phyloP scores from a whole-genome alignment of 2,329 filamentous ascomycete genomes.

The Diatrype stigma region DNA sequence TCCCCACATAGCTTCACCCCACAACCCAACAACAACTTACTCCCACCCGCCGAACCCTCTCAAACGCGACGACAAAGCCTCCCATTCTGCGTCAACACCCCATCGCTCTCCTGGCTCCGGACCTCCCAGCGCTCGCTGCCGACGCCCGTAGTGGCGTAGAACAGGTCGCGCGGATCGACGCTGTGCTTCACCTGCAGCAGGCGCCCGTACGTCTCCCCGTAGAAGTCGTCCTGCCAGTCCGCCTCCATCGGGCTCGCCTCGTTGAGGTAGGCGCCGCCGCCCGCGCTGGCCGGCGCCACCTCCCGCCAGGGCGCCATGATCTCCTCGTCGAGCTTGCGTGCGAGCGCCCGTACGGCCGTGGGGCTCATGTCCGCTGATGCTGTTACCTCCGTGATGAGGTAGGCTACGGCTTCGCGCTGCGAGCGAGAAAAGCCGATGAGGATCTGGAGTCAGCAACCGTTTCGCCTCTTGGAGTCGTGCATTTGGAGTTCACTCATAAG shows the following conservation, averaged over 20 bases:
- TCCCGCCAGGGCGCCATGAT: conserved; percentile 19
- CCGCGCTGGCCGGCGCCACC: conserved; percentile 10
- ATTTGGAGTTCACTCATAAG: no score
- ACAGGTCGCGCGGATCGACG: conserved; percentile 34
- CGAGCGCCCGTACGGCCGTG: conserved; percentile 20
- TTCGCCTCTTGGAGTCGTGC: no score
- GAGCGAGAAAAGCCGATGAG: no score
- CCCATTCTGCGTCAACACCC: conserved; percentile 3
- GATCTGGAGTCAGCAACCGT: no score
- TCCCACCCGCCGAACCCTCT: neutral
- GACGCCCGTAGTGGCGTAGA: conserved; percentile 34
- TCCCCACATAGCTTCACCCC: no score
- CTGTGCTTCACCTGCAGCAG: conserved; percentile 34
- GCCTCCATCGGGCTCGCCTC: conserved; percentile 34
- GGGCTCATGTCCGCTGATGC: conserved; percentile 3
- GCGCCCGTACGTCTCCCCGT: conserved; percentile 28
- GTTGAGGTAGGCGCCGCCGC: conserved; percentile 31
- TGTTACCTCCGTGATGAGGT: conserved; percentile 15
- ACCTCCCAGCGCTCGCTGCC: conserved; percentile 38
- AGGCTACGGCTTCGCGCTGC: conserved; percentile 21
- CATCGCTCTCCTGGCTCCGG: neutral
- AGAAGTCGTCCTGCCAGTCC: conserved; percentile 29
- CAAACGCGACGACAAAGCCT: conserved; percentile 3
- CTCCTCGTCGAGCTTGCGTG: conserved; percentile 18
- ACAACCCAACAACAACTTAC: neutral